A percentile compares a stretch with the other conserved stretches of the same genome.
phyloP scores from a whole-genome alignment of 345 rosid genomes.

The Melaleuca quinquenervia region DNA sequence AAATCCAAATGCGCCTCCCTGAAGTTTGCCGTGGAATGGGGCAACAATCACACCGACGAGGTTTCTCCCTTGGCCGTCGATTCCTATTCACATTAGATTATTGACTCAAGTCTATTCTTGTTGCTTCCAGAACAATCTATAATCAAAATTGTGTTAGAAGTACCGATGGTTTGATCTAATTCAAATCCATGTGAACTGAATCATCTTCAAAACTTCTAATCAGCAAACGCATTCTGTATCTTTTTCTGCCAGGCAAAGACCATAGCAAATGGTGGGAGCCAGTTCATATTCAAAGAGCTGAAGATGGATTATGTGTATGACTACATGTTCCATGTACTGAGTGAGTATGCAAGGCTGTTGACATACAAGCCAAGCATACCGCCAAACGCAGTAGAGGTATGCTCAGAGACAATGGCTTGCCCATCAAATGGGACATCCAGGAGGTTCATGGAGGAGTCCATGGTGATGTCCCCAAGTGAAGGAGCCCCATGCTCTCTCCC shows the following conservation, averaged over 20 bases:
- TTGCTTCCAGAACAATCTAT: not conserved
- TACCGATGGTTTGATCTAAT: not conserved
- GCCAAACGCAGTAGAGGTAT: constrained; percentile 30
- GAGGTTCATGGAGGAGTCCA: constrained; percentile 43
- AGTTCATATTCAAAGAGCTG: constrained; percentile 38
- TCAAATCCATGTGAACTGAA: not conserved
- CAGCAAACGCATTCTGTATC: not conserved
- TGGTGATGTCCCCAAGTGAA: constrained; percentile 43
- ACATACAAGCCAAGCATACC: constrained; percentile 54
- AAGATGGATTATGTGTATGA: constrained; percentile 56
- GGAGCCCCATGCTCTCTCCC: constrained; percentile 42
- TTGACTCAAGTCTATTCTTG: not conserved
- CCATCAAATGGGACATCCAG: constrained; percentile 19
- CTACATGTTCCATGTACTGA: constrained; percentile 63
- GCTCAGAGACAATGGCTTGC: constrained; percentile 40
- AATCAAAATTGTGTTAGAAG: not conserved
- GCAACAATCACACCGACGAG: constrained; percentile 29
- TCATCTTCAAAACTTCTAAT: not conserved
- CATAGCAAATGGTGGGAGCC: constrained; percentile 49
- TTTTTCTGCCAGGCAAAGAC: constrained; percentile 32
- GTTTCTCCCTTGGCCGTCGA: not conserved
- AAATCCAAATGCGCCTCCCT: constrained; percentile 39
- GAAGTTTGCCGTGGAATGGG: constrained; percentile 75
- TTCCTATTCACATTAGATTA: not conserved
- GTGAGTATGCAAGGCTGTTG: constrained; percentile 53